phyloP scores from a whole-genome alignment of 179 eudicot species.

The Beta corolliflora region DNA sequence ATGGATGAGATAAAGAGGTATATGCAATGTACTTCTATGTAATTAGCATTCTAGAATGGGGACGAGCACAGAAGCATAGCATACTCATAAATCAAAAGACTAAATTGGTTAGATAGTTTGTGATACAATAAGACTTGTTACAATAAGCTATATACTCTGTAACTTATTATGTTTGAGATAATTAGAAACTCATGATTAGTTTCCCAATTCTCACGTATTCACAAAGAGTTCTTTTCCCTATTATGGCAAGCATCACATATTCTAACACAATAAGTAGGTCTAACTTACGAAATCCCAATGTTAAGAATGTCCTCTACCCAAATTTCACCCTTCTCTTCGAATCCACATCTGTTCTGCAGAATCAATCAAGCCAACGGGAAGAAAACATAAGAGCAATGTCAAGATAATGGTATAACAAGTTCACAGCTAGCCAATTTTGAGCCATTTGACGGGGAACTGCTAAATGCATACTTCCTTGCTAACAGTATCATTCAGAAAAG shows the following conservation, averaged over 20 bases:
- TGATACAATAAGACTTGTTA: background rate
- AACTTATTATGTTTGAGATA: background rate
- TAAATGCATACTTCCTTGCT: background rate
- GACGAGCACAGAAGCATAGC: background rate
- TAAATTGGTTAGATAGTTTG: background rate
- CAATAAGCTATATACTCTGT: background rate
- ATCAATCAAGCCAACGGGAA: slow-evolving; percentile 7
- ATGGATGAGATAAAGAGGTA: background rate
- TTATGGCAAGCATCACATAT: slow-evolving; percentile 8
- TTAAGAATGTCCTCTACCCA: slow-evolving; percentile 92
- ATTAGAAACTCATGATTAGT: background rate
- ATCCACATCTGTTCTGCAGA: slow-evolving; percentile 96
- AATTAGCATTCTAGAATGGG: background rate
- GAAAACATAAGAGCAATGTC: background rate
- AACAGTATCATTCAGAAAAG: background rate
- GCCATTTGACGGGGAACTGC: background rate
- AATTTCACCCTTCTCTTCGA: slow-evolving; percentile 91
- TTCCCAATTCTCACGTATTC: background rate
- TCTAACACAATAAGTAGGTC: slow-evolving; percentile 2
- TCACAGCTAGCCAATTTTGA: background rate
- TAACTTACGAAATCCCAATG: slow-evolving; percentile 95
- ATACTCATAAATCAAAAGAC: background rate
- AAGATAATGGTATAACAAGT: slow-evolving; percentile 1
- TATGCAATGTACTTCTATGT: too few species aligned
- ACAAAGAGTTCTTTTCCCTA: background rate